These are phyloP conservation scores for Tulasnella calospora DNA, from an alignment of 768 basidiomycete genomes.

Conservation along the genomic window DNA sequence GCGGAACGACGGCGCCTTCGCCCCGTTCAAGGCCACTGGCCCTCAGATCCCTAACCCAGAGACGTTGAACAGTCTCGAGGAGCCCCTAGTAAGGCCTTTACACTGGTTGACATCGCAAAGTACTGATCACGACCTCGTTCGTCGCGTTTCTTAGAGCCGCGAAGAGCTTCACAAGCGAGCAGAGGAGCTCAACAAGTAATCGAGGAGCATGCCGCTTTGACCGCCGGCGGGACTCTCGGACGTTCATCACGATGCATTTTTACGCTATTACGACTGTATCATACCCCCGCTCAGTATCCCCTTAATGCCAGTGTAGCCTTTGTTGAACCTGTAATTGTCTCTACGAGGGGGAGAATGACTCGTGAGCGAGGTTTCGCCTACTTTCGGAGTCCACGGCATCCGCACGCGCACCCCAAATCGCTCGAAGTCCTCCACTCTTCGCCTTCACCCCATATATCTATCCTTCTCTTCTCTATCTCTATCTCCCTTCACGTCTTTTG, in stretches of 20 bases:
- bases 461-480: neutral
- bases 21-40: conserved; percentile 10
- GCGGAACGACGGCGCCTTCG: conserved; percentile 19
- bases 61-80: conserved; percentile 2
- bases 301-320: neutral
- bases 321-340: neutral
- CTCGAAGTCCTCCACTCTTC: neutral
- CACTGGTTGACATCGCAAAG: neutral
- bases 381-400: conserved; percentile 1
- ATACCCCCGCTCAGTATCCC: neutral
- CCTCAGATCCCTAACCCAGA: conserved; percentile 11
- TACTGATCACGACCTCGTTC: neutral
- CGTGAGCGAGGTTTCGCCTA: neutral
- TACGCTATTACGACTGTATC: neutral
- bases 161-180: conserved; percentile 18
- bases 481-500: neutral
- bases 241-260: neutral
- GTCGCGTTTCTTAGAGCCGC: neutral
- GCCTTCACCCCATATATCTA: neutral
- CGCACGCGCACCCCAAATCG: neutral
- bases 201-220: neutral
- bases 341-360: neutral
- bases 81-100: neutral
- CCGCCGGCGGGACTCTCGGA: neutral
- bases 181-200: conserved; percentile 19